Conservation (phyloP, 306 rosid genomes). For the Cucumis cinereus region DNA sequence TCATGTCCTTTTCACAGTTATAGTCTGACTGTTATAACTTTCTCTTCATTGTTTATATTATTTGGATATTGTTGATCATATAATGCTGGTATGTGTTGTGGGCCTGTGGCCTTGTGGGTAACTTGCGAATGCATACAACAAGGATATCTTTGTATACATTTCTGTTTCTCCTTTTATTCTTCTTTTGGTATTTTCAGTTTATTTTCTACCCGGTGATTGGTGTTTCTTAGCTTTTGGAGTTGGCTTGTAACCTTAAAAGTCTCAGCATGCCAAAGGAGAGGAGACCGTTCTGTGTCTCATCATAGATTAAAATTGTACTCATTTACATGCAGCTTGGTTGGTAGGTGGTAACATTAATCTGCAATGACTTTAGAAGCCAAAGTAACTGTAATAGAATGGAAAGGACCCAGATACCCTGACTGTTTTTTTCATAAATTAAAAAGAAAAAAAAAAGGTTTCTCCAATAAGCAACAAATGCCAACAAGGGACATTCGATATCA, state of each 20-base stretch:
- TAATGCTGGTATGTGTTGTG: not conserved
- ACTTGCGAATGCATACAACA: not conserved
- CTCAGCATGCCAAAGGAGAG: constrained; percentile 12
- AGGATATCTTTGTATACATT: not conserved
- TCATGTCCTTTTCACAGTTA: too few species aligned
- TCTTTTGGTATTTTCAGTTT: not conserved
- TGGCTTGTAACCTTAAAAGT: not conserved
- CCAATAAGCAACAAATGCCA: constrained; percentile 57
- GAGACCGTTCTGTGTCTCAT: not conserved
- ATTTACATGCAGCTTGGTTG: not conserved
- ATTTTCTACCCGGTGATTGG: not conserved
- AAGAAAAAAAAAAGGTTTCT: constrained; percentile 60
- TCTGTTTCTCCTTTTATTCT: not conserved
- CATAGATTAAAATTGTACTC: not conserved
- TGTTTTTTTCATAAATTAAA: constrained; percentile 50
- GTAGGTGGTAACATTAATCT: not conserved
- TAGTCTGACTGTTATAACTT: not conserved
- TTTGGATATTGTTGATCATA: not conserved
- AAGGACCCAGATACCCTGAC: constrained; percentile 6
- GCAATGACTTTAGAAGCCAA: not conserved
- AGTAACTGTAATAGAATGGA: constrained; percentile 6
- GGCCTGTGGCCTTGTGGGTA: not conserved
- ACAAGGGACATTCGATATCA: constrained; percentile 36
- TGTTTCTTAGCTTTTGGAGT: not conserved
- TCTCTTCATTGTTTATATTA: not conserved